Evolutionary conservation across 768 basidiomycete genomes (phyloP).

Genomic region (Clathrus columnatus): DNA sequence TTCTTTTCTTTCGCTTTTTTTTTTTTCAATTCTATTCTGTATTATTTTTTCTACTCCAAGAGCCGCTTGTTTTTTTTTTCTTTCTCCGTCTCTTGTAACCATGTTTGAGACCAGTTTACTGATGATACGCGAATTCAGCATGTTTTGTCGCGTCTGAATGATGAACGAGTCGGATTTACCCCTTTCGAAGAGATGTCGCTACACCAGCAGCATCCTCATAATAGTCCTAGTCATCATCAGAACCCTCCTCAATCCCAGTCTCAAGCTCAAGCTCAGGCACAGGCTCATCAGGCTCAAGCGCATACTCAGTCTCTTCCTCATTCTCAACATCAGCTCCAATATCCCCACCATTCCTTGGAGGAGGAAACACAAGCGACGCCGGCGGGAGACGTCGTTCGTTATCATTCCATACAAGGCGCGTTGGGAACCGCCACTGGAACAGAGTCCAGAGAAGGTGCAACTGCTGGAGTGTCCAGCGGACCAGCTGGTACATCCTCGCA

Average conservation of each 20-base stretch:
- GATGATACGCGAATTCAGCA: neutral
- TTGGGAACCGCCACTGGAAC: neutral
- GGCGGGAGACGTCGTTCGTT: neutral
- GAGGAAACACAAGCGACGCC: neutral
- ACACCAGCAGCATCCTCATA: slow-evolving; percentile 4
- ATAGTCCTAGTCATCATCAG: neutral
- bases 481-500: neutral
- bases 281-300: neutral
- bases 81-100: neutral
- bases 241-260: no score
- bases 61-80: neutral
- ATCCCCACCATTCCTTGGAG: neutral
- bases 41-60: no score
- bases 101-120: neutral
- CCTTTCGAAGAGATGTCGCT: slow-evolving; percentile 8
- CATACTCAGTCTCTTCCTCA: neutral
- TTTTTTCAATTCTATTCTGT: neutral
- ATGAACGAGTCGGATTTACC: slow-evolving; percentile 1
- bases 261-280: neutral
- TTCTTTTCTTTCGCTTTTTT: neutral
- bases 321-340: neutral
- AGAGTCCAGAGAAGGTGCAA: neutral
- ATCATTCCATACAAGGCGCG: slow-evolving; percentile 8
- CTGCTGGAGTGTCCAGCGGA: neutral
- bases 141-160: slow-evolving; percentile 4